Base-by-base conservation (phyloP, 2,329 filamentous ascomycete species). In the Rachicladosporium sp. region DNA sequence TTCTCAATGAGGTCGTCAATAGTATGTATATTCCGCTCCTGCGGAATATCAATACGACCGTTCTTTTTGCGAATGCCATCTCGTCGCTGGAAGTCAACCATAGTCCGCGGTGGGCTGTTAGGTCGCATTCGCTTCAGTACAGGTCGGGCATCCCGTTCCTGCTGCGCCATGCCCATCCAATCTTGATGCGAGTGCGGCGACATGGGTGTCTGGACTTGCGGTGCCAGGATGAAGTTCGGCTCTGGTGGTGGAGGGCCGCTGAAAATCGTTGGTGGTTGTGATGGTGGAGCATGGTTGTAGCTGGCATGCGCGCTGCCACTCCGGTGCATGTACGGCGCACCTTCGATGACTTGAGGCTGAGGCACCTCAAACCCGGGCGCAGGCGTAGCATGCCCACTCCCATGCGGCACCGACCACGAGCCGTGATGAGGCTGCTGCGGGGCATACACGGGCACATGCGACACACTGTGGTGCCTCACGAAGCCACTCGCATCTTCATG, bases 61-160 rank as follows among this genome's bases (percentile, higher is more conserved):
- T 96, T 98, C 81, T 96, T 96, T 78, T 98, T 98, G 56, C 91
- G 78, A 63, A 96, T 93, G 45, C 91, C 86, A 52, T 93, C 87
- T 41, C 85, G 78, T 51, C 84, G 75, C 38, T 76, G 66, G 46
- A 50, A 45, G 38, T 56, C 55, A 12, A 56, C 43, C 41, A 54
- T 44, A 12, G 53, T 50, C 19, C 45, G 42, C 15, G 50, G 88
- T 80, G 74, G 69, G 21, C 83, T 88, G 58, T 74, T 74, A 33
- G 77, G 73, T 47, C 71, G 71, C 70, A 82, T 78, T 55, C 55
- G 71, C 61, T 65, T 74, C 56, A 56, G 67, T 33, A 66, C 52
- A 21, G 64, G 64, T 21, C 60, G 59, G 48, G 61, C 52, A 57
- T 69, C 63, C 61, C 65, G 61, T 70, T 75, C 54, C 43, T 66